Evolutionary conservation across 805 yeast species (phyloP), one percentile per base, ranked within the genome.

Genomic region (Candida taoyuanica): DNA sequence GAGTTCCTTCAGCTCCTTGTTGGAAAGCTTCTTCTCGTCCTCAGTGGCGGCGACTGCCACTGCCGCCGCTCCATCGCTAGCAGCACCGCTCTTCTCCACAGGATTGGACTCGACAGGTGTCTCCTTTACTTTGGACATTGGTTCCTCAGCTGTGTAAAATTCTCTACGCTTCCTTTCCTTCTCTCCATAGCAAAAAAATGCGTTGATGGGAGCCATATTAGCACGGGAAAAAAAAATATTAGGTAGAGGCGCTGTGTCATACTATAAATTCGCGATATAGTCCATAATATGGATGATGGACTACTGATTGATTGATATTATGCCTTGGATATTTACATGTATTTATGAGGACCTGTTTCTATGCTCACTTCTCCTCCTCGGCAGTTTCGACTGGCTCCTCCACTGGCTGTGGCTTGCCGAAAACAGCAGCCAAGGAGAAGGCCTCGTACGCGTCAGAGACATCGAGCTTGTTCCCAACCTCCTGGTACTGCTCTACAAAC

Each of bases 1-100:
- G 59, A 80, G 66, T 52, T 86, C 96, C 59, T 89, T 89, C 45
- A 86, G 68, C 60, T 89, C 95, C 52, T 87, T 88, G 48, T 85
- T 85, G 8, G 85, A 63, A 31, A 81, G 59, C 39, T 64, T 62
- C 43, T 58, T 58, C 23, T 53, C 56, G 17, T 42, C 58, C 13
- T 38, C n/a, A n/a, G n/a, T n/a, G n/a, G n/a, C n/a, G n/a, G n/a
- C n/a, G n/a, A n/a, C n/a, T n/a, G n/a, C n/a, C n/a, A n/a, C 43
- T 11, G 23, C 27, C 7, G 36, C 33, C 9, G 29, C 17, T 9
- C 29, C 36, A 15, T 35, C 25, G 16, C 29, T 14, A 17, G 37
- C 40, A 21, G 24, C 24, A 21, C 24, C 24, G 24, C 11, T 21
- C 33, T 33, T 33, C 12, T 13, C 32, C 21, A 5, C 20, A 24